Conservation (phyloP, 2,329 filamentous ascomycete genomes). For the Ascosphaera apis region DNA sequence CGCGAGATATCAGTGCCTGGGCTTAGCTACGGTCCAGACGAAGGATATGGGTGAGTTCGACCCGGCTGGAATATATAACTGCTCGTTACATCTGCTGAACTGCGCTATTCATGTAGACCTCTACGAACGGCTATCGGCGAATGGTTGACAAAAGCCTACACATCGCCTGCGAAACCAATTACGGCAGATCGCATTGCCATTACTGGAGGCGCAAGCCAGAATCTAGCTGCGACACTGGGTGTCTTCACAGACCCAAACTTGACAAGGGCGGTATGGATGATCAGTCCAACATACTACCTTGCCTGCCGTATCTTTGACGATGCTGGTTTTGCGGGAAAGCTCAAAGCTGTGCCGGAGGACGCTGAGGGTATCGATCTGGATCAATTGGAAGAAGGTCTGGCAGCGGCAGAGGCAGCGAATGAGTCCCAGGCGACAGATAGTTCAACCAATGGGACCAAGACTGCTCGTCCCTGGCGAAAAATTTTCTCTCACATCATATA, state of each 20-base stretch:
- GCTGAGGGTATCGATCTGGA: constrained; percentile 51
- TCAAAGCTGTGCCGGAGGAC: constrained; percentile 54
- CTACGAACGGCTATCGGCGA: constrained; percentile 42
- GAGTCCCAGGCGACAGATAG: constrained; percentile 12
- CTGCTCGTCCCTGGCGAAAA: constrained; percentile 38
- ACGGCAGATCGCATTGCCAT: constrained; percentile 45
- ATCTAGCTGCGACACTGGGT: constrained; percentile 50
- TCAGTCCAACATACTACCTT: constrained; percentile 66
- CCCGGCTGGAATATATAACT: too few relatives aligned
- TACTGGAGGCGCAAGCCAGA: constrained; percentile 69
- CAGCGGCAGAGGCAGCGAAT: constrained; percentile 11
- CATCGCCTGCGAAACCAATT: constrained; percentile 19
- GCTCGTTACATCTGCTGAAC: neutral
- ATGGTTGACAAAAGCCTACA: constrained; percentile 47
- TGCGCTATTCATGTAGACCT: constrained; percentile 18
- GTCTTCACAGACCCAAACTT: constrained; percentile 59
- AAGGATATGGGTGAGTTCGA: constrained; percentile 29
- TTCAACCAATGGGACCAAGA: constrained; percentile 24
- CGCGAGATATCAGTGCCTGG: constrained; percentile 35
- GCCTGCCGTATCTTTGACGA: constrained; percentile 71
- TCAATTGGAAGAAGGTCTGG: constrained; percentile 29
- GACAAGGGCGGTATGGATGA: constrained; percentile 57
- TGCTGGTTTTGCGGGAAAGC: constrained; percentile 42
- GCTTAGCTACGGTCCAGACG: constrained; percentile 60
- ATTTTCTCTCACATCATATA: constrained; percentile 78